phyloP scores from a whole-genome alignment of 2,329 filamentous ascomycete genomes.

The Lachnellula willkommii region DNA sequence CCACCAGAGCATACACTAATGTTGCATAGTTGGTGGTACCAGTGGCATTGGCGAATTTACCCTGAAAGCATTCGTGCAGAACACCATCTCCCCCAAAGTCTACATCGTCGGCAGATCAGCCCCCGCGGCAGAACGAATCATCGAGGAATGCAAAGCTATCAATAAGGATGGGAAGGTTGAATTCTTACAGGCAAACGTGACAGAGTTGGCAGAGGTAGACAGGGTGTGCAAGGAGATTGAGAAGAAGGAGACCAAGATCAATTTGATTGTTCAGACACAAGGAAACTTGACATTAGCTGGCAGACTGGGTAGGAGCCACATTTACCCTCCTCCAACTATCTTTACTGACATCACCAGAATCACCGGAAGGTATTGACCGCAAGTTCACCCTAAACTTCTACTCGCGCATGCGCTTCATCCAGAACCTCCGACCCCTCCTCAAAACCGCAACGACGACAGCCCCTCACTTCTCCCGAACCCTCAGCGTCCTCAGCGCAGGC shows the following conservation, averaged over 20 bases:
- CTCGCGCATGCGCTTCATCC: constrained; percentile 50
- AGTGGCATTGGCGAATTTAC: constrained; percentile 46
- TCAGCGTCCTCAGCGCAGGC: constrained; percentile 50
- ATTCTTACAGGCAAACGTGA: constrained; percentile 44
- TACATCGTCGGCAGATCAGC: constrained; percentile 46
- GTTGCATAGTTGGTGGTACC: constrained; percentile 38
- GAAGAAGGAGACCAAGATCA: constrained; percentile 45
- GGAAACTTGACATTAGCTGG: constrained; percentile 38
- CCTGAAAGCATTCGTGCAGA: constrained; percentile 39
- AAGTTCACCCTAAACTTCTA: constrained; percentile 41
- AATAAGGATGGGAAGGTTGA: constrained; percentile 41
- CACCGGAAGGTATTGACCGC: constrained; percentile 25
- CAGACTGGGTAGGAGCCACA: constrained; percentile 18
- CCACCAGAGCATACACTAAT: constrained; percentile 1
- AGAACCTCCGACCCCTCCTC: constrained; percentile 53
- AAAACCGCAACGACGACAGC: constrained; percentile 31
- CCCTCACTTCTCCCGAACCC: constrained; percentile 44
- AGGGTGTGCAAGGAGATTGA: constrained; percentile 45
- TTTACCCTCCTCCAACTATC: background rate
- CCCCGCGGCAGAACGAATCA: constrained; percentile 36
- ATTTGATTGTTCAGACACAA: constrained; percentile 49
- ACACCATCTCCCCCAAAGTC: constrained; percentile 37
- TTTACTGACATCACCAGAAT: constrained; percentile 14
- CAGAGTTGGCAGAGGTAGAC: constrained; percentile 44
- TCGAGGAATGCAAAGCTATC: constrained; percentile 37